Conservation (phyloP, 345 rosid genomes). For the rapeseed (Brassica napus) region Da-Ae NC_063434.1:30315001-30315500, state of each 20-base stretch:
- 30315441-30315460: conserved; percentile 67
- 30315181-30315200: conserved; percentile 60
- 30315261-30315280: conserved; percentile 48
- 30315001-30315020: not conserved
- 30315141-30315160: not conserved
- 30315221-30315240: conserved; percentile 44
- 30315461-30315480: conserved; percentile 54
- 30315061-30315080: not conserved
- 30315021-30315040: not conserved
- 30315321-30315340: not conserved
- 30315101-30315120: not conserved
- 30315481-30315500: conserved; percentile 59
- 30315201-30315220: conserved; percentile 65
- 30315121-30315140: not conserved
- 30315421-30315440: conserved; percentile 70
- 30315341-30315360: not conserved
- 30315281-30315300: conserved; percentile 47
- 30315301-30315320: not conserved
- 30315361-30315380: not conserved
- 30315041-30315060: not conserved
- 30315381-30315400: conserved; percentile 45
- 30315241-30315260: conserved; percentile 32
- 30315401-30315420: conserved; percentile 58
- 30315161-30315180: conserved; percentile 42
- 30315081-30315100: not conserved